These are phyloP conservation scores for Rhodotorula sp. DNA, from an alignment of 1,284 basidiomycete species.

Conservation along the genomic window DNA sequence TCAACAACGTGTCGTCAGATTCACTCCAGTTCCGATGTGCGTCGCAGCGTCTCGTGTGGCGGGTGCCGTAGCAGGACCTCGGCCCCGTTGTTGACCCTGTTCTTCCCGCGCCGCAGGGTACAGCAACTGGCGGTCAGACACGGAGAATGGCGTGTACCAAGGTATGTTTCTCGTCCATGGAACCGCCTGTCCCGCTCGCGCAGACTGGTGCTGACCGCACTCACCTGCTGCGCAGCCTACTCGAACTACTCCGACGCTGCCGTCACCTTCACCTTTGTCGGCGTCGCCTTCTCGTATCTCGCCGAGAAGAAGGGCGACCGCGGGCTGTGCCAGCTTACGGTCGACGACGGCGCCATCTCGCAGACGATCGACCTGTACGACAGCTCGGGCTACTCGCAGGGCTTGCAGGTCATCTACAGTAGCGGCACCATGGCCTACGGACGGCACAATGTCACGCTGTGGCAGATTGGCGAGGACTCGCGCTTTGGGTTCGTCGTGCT, in stretches of 20 bases:
- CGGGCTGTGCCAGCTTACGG: slow-evolving; percentile 29
- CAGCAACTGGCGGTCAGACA: slow-evolving; percentile 32
- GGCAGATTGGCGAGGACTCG: slow-evolving; percentile 31
- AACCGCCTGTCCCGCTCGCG: fast-evolving
- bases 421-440: slow-evolving; percentile 31
- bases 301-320: slow-evolving; percentile 32
- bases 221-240: slow-evolving; percentile 16
- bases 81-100: not conserved
- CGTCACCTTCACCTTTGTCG: slow-evolving; percentile 39
- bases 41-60: too few relatives aligned
- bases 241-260: slow-evolving; percentile 31
- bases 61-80: too few relatives aligned
- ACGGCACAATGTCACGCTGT: slow-evolving; percentile 31
- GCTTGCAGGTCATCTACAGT: slow-evolving; percentile 24
- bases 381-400: slow-evolving; percentile 25
- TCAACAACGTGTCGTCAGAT: too few relatives aligned
- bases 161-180: not conserved
- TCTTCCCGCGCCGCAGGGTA: slow-evolving; percentile 1
- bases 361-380: slow-evolving; percentile 40
- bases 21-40: too few relatives aligned
- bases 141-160: slow-evolving; percentile 24
- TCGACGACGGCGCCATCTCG: slow-evolving; percentile 19
- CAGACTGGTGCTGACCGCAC: not conserved
- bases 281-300: slow-evolving; percentile 30
- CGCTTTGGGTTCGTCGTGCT: slow-evolving; percentile 31